A percentile compares a stretch with the other conserved stretches of the same genome.
These are phyloP conservation scores for Cladosporium oxysporum DNA, from an alignment of 2,329 filamentous ascomycete species.

Conservation along the genomic window DNA sequence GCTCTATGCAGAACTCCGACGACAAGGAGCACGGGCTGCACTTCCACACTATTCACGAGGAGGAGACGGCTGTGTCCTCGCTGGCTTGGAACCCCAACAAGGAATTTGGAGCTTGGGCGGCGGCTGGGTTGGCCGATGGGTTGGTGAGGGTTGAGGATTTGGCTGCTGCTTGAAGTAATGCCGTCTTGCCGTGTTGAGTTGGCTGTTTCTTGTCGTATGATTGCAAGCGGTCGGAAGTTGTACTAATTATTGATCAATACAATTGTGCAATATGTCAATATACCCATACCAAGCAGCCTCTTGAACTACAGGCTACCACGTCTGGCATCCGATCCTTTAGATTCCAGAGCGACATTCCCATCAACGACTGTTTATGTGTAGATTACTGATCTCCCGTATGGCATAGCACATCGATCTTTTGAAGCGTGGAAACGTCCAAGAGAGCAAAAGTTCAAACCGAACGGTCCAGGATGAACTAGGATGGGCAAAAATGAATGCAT, in stretches of 20 bases:
- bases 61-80: constrained; percentile 46
- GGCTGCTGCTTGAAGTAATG: constrained; percentile 18
- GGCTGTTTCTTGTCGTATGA: not conserved
- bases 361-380: not conserved
- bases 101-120: constrained; percentile 52
- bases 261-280: not conserved
- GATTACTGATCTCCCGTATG: too few species aligned
- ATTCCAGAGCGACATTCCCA: not conserved
- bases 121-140: constrained; percentile 51
- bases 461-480: not conserved
- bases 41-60: constrained; percentile 47
- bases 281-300: not conserved
- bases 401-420: not conserved
- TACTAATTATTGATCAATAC: not conserved
- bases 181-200: not conserved
- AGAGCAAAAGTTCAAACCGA: not conserved
- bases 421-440: not conserved
- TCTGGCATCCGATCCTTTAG: not conserved
- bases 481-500: not conserved
- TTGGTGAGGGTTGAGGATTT: constrained; percentile 54
- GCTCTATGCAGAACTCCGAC: constrained; percentile 22
- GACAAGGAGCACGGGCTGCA: constrained; percentile 27
- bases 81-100: constrained; percentile 56
- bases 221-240: not conserved
- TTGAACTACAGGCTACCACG: not conserved